Evolutionary conservation across 192 early-diverging fungal genomes (phyloP).

Genomic region (Coemansia javaensis): DNA sequence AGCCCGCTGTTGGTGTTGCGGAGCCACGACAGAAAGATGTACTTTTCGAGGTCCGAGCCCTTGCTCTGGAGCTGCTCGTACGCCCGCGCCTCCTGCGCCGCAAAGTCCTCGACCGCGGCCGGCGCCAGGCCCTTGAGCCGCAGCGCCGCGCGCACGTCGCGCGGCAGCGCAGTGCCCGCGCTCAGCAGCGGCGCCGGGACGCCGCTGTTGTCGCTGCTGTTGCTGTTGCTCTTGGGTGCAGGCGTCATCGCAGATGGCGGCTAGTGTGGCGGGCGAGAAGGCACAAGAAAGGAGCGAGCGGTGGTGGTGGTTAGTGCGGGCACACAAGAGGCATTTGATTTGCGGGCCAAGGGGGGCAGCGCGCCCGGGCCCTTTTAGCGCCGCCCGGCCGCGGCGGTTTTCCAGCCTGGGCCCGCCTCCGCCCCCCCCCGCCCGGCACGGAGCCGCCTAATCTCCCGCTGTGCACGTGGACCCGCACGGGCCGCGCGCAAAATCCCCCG

Average conservation of each 20-base stretch:
- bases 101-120: slow-evolving; percentile 65
- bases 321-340: too few species aligned
- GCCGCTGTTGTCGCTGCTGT: too few species aligned
- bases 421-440: too few species aligned
- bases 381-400: too few species aligned
- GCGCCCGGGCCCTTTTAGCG: too few species aligned
- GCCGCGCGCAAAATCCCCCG: too few species aligned
- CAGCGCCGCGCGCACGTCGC: slow-evolving; percentile 53
- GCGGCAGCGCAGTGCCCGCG: slow-evolving; percentile 35
- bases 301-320: too few species aligned
- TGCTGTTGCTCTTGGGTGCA: slow-evolving; percentile 10
- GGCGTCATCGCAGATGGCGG: slow-evolving; percentile 27
- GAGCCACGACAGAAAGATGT: slow-evolving; percentile 80
- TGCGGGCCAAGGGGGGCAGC: too few species aligned
- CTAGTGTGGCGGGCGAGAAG: slow-evolving; percentile 13
- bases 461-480: too few species aligned
- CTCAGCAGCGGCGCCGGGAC: slow-evolving; percentile 12
- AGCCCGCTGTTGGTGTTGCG: slow-evolving; percentile 72
- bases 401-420: too few species aligned
- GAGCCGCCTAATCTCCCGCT: too few species aligned
- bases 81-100: slow-evolving; percentile 70
- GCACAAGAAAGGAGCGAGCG: background rate
- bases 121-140: slow-evolving; percentile 70
- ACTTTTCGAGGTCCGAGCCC: slow-evolving; percentile 71
- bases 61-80: slow-evolving; percentile 65